phyloP scores from a whole-genome alignment of 2,329 filamentous ascomycete genomes.

The Paramyrothecium roridum region DNA sequence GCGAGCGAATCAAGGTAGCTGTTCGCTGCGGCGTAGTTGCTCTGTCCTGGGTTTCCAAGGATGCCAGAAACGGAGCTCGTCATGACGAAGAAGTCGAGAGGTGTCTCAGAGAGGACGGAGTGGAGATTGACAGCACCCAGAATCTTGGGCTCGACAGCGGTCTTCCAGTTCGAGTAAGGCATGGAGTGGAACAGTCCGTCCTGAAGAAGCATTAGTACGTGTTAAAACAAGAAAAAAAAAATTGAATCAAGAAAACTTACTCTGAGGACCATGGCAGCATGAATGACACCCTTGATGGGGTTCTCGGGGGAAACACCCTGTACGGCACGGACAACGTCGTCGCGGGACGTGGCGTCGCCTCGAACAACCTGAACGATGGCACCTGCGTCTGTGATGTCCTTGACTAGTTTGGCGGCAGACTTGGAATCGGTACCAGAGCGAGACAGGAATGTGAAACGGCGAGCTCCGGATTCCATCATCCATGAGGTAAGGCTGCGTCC shows the following conservation, averaged over 20 bases:
- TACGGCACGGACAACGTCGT: conserved; percentile 3
- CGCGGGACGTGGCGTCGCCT: conserved; percentile 9
- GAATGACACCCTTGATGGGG: conserved; percentile 14
- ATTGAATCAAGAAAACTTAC: not conserved
- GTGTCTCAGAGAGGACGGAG: not conserved
- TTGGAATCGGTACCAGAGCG: conserved; percentile 16
- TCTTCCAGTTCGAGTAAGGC: conserved; percentile 15
- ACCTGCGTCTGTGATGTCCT: conserved; percentile 12
- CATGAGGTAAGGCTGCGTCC: conserved; percentile 11
- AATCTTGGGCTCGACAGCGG: conserved; percentile 25
- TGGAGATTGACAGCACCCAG: conserved; percentile 23
- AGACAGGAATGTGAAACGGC: conserved; percentile 21
- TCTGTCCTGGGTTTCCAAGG: conserved; percentile 26
- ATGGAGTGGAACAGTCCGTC: conserved; percentile 24
- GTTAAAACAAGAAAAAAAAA: conserved; percentile 15
- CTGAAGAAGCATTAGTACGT: conserved; percentile 10
- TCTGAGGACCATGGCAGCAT: conserved; percentile 15
- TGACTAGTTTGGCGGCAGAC: conserved; percentile 13
- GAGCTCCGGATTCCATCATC: conserved; percentile 15
- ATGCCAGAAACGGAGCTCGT: conserved; percentile 28
- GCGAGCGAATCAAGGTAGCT: conserved; percentile 21
- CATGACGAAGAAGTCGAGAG: conserved; percentile 32
- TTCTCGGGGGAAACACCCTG: conserved; percentile 4
- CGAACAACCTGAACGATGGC: conserved; percentile 7
- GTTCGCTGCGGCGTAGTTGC: conserved; percentile 33